Evolutionary conservation across 2,329 filamentous ascomycete species (phyloP), one percentile per base, ranked within the genome.

Genomic region (Fusarium sp.): DNA sequence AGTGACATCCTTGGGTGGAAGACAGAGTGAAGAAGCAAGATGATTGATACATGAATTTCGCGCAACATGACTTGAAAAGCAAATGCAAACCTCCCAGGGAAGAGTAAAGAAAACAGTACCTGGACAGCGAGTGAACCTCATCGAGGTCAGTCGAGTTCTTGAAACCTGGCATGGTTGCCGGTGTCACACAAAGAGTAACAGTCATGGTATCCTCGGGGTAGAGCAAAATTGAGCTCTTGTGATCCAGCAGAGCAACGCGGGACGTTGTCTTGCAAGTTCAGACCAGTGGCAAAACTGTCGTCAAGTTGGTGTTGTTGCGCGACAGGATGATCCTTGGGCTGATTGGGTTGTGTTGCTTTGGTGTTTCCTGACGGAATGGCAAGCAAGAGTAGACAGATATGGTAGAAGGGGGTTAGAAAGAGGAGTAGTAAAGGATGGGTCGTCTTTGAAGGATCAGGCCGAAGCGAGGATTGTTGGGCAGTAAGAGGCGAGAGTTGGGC

Each of bases 111-210:
- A 82, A 83, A 83, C 84, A 86, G 81, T 89, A 89, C 86, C 86
- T 89, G 82, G 85, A 83, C 77, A 87, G 83, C 76, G 84, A 85
- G 77, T 86, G 83, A 80, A 86, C 84, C 80, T 88, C 85, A 78
- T 87, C 85, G 80, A 87, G 83, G 77, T 87, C 85, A 79, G 83
- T 77, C 75, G 82, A 73, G 65, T 74, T 81, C 75, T 81, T 85
- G 82, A 82, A 86, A 79, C 82, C 82, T 77, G 85, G 81, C 85
- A 87, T 87, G 75, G 81, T 76, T 73, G 77, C 82, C 81, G 78
- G 79, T 74, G 83, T 76, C 78, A 82, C 77, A 78, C 82, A 79
- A 79, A 84, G 77, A 77, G 82, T 79, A 81, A 77, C 72, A 76
- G 83, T 82, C 83, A 85, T 85, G 78, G 77, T 81, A 78, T 82